Evolutionary conservation across 306 rosid species (phyloP), one percentile per base, ranked within the genome.

Genomic region (Vigna angularis): DNA sequence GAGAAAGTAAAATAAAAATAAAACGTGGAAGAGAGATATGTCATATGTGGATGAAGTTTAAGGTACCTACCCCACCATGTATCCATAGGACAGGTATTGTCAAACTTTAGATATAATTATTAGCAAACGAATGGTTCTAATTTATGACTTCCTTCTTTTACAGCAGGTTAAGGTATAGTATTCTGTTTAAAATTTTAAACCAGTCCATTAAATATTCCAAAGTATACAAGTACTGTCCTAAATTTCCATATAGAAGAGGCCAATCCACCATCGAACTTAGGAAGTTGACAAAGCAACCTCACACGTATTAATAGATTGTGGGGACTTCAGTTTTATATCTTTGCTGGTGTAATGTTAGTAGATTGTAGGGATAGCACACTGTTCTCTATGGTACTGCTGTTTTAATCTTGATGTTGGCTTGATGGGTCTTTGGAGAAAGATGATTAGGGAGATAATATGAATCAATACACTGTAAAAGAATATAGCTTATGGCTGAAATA

Each of bases 1-100:
- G 7, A 42, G 16, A 32, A 51, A 16, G 17, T 1, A 16, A 9
- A 70, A 5, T 14, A 8, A 10, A 16, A 50, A 32, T n/a, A 5
- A 18, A 52, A 5, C 64, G 64, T 52, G 50, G 0, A 5, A 32
- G 64, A 12, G 4, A 45, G 18, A 18, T 18, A 61, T 14, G 22
- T 16, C 45, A 30, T 62, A 7, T 61, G 22, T 30, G 45, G 20
- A 32, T 61, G 45, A 0, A 32, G 12, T 30, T 32, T 6, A 30
- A 61, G 12, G 12, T 61, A 61, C 66, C 66, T 61, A 61, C 67
- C 44, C 67, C 67, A 61, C 67, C 45, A 26, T 13, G 28, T 53
- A 3, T 7, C 9, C 5, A 17, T 3, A 9, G 4, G 14, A 26
- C 28, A 2, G 28, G 28, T 55, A n/a, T 15, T 2, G 8, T 18